Percentiles rank a stretch among this genome's conserved stretches.
phyloP scores from a whole-genome alignment of 768 basidiomycete species.

The Tulasnella sp. region DNA sequence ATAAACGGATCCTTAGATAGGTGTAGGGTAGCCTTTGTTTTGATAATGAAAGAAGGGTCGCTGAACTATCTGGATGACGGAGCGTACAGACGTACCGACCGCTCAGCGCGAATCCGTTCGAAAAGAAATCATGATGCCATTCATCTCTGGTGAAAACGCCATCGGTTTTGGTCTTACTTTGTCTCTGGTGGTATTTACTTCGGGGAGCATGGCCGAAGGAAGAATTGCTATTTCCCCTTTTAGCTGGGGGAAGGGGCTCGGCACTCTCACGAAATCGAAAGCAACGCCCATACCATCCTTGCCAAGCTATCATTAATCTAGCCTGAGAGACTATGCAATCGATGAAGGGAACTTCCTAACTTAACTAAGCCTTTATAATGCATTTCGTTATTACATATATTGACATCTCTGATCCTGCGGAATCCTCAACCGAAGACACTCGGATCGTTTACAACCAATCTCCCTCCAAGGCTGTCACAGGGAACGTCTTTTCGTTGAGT shows the following conservation, averaged over 20 bases:
- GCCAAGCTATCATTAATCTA: too few species aligned
- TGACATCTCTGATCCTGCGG: background rate
- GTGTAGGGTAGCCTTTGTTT: too few species aligned
- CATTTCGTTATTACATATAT: background rate
- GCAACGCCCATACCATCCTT: too few species aligned
- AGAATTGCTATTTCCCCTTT: background rate
- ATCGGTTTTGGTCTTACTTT: background rate
- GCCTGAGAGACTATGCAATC: too few species aligned
- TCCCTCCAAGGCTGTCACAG: background rate
- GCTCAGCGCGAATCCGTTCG: too few species aligned
- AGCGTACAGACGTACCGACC: too few species aligned
- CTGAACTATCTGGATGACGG: too few species aligned
- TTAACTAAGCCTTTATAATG: too few species aligned
- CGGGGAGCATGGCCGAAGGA: background rate
- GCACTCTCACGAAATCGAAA: background rate
- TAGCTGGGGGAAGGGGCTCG: background rate
- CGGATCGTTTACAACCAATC: constrained; percentile 10
- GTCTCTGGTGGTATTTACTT: background rate
- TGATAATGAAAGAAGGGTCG: too few species aligned
- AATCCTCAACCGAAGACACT: background rate
- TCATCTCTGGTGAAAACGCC: background rate
- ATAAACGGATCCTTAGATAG: too few species aligned
- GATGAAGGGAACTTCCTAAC: too few species aligned
- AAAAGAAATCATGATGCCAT: too few species aligned
- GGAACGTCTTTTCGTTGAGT: constrained; percentile 19